Base-by-base conservation (phyloP, 352 stramenopile genomes). In the Stramenopiles sp. region DNA sequence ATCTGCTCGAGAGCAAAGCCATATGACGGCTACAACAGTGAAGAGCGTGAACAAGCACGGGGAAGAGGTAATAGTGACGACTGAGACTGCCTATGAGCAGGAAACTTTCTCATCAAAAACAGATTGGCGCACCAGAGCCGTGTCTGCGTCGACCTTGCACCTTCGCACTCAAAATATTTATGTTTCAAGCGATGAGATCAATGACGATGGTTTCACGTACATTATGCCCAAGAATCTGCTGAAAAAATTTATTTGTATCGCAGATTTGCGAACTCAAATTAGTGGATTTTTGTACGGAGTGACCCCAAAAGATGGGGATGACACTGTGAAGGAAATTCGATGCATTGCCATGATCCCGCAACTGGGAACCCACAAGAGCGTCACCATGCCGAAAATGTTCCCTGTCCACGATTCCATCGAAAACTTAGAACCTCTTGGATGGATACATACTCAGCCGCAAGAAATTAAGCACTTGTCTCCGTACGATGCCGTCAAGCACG, bases 91-190 rank as follows among this genome's bases (percentile, higher is more conserved):
- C 80, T 99, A 99, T 81, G 96, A 99, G 79, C 92, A 98, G 82
- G 92, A 97, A 77, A 97, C 96, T 75, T 99, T 99, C 81, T 90
- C 94, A 4, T 98, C 92, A 63, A 98, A 98, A 81, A 98, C 95
- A 18, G 96, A 99, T 84, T 99, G 95, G 96, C 89, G 95, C 74
- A 92, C 98, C 68, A 88, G 96, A 77, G 96, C 96, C 18, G 98
- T 99, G 69, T 98, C 92, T 53, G 94, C 95, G 33, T 97, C 94
- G 0, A 99, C 99, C 83, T 81, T 99, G 74, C 90, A 98, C 81
- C 78, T 99, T 69, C 92, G 96, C 78, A 99, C 95, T 1, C 97
- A 98, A 80, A 94, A 99, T 82, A 97, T 99, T 77, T 99, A 99
- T 84, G 95, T 99, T 32, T 96, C 89, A 4, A 98, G 93, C 6